A percentile compares a stretch with the other conserved stretches of the same genome.
phyloP scores from a whole-genome alignment of 495 filamentous ascomycete genomes.

The Aspergillus cavernicola region DNA sequence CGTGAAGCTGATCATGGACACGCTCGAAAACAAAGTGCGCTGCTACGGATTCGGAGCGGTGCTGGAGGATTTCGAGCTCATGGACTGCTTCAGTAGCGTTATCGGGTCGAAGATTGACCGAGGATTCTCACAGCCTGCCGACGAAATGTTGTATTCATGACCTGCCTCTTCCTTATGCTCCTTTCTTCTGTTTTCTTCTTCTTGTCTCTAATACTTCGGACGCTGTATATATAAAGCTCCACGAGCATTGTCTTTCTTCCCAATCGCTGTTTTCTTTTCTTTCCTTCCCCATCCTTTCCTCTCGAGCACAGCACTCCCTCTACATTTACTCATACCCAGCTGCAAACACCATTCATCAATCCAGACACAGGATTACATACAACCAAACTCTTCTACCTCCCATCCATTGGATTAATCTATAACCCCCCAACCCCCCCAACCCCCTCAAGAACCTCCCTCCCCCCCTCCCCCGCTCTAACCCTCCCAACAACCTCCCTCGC shows the following conservation, averaged over 20 bases:
- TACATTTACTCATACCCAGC: neutral
- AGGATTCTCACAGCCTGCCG: constrained; percentile 25
- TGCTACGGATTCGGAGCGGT: constrained; percentile 82
- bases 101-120: constrained; percentile 60
- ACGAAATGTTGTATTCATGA: constrained; percentile 40
- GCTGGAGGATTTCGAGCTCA: constrained; percentile 83
- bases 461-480: constrained; percentile 11
- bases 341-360: neutral
- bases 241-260: constrained; percentile 11
- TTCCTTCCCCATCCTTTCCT: neutral
- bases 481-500: constrained; percentile 11
- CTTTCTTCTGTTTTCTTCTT: neutral
- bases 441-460: constrained; percentile 2
- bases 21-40: constrained; percentile 73
- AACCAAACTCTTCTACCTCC: neutral
- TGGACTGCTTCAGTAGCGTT: constrained; percentile 75
- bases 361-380: neutral
- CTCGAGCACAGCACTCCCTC: too few species aligned
- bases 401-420: neutral
- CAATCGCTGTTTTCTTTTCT: neutral
- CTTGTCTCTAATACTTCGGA: neutral
- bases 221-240: constrained; percentile 14
- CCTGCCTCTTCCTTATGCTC: neutral
- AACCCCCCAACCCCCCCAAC: neutral
- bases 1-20: constrained; percentile 66